Percentiles rank a stretch among this genome's conserved stretches.
Evolutionary conservation across 2,329 filamentous ascomycete genomes (phyloP).

Genomic region (Blumeriella jaapii): DNA sequence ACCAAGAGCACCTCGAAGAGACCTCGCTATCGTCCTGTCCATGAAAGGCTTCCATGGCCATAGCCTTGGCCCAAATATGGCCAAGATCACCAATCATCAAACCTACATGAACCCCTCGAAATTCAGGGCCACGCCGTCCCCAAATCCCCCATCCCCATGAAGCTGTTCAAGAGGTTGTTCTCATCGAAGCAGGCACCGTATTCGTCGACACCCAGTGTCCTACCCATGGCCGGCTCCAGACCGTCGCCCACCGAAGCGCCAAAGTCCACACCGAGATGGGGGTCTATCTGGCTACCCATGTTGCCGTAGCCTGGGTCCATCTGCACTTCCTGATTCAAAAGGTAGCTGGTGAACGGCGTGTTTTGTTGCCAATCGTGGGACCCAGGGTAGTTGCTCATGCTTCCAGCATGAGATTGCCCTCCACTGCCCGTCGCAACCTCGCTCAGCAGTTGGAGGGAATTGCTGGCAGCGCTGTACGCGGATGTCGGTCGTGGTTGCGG

Average conservation of each 20-base stretch:
- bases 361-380: conserved; percentile 19
- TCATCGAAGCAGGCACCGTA: conserved; percentile 25
- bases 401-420: conserved; percentile 17
- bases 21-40: too few relatives aligned
- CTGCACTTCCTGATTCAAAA: conserved; percentile 13
- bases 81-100: too few relatives aligned
- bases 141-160: conserved; percentile 17
- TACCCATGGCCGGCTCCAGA: conserved; percentile 27
- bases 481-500: conserved; percentile 17
- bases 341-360: conserved; percentile 1
- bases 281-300: conserved; percentile 21
- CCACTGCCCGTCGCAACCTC: conserved; percentile 31
- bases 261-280: conserved; percentile 22
- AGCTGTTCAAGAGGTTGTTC: conserved; percentile 22
- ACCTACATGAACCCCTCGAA: conserved; percentile 14
- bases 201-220: conserved; percentile 25
- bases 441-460: conserved; percentile 29
- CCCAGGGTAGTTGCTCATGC: conserved; percentile 14
- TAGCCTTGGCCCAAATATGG: too few relatives aligned
- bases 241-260: conserved; percentile 24
- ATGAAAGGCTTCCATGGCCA: too few relatives aligned
- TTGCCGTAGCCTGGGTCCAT: conserved; percentile 12
- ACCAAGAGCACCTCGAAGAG: too few relatives aligned
- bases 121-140: too few relatives aligned
- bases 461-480: conserved; percentile 26